Evolutionary conservation across 768 basidiomycete genomes (phyloP), one percentile per base, ranked within the genome.

Genomic region (Suillus subluteus): DNA sequence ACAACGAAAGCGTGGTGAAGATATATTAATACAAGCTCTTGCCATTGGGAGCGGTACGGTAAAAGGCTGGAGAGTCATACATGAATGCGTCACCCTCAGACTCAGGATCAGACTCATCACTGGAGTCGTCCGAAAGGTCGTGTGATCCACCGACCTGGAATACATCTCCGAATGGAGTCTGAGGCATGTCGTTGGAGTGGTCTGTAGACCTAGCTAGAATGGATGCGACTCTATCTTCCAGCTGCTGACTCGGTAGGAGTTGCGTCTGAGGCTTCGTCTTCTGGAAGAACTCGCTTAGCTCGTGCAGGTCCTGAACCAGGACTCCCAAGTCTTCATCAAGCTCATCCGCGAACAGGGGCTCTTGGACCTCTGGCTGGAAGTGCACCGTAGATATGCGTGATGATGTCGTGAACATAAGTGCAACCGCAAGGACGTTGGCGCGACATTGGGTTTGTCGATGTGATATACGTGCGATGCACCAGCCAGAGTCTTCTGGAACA

Each of bases 381-480:
- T 90, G 85, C 73, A 95, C 86, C 62, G 88, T 83, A 44, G 91
- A 89, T 16, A 91, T 88, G 41, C 92, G 82, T 43, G 86, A 80
- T 15, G 88, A 85, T 73, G 89, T 84, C 41, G 88, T 88, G 75
- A 91, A 95, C 6, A 92, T 92, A 70, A 93, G 93, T 69, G 92
- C 95, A 15, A 97, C 92, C 2, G 92, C 91, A 78, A 89, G 84
- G 69, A 96, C 84, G 73, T 96, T 96, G 50, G 86, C 81, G 55
- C 92, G 85, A 70, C 92, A 95, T 26, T 82, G 80, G 4, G 85
- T 84, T 38, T 88, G 85, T 37, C 85, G 81, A 21, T 81, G 80
- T 62, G 90, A 88, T 8, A 86, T 83, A 70, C 87, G 88, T 30
- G 93, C 86, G 58, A 96, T 85, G 69, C 88, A 92, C 96, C 96